These are phyloP conservation scores for Backusella luteola DNA, from an alignment of 192 early-diverging fungal species.

Conservation along the genomic window DNA sequence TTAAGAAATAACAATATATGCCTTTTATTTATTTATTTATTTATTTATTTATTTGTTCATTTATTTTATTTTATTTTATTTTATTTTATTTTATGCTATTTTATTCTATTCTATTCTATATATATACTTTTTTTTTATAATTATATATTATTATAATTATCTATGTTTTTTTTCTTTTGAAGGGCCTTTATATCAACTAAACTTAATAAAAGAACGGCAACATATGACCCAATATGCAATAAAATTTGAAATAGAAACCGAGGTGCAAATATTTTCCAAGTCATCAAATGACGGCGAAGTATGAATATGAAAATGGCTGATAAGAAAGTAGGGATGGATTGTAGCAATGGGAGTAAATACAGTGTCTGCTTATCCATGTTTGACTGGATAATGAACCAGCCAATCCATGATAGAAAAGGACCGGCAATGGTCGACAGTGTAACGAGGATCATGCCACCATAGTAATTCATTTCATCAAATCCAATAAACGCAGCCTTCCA, in stretches of 20 bases:
- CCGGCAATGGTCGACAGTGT: slow-evolving; percentile 72
- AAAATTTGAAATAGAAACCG: slow-evolving; percentile 69
- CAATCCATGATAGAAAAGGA: slow-evolving; percentile 32
- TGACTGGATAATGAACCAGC: slow-evolving; percentile 7
- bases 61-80: too few species aligned
- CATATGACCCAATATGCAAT: slow-evolving; percentile 22
- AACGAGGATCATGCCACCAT: slow-evolving; percentile 68
- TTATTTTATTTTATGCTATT: neutral
- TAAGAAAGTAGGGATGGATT: slow-evolving; percentile 31
- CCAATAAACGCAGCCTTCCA: slow-evolving; percentile 91
- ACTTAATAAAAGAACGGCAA: slow-evolving; percentile 2
- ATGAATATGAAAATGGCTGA: slow-evolving; percentile 37
- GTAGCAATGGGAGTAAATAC: slow-evolving; percentile 15
- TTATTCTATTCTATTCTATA: neutral
- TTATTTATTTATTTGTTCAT: neutral
- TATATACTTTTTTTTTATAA: neutral
- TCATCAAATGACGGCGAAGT: slow-evolving; percentile 85
- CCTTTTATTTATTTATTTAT: neutral
- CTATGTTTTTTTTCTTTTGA: neutral
- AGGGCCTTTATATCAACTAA: neutral
- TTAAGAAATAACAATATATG: neutral
- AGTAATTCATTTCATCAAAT: slow-evolving; percentile 66
- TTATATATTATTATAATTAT: neutral
- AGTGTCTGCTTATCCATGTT: neutral
- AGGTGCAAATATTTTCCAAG: slow-evolving; percentile 97